These are phyloP conservation scores for Penicillium sp. DNA, from an alignment of 2,329 filamentous ascomycete species.

Conservation along the genomic window DNA sequence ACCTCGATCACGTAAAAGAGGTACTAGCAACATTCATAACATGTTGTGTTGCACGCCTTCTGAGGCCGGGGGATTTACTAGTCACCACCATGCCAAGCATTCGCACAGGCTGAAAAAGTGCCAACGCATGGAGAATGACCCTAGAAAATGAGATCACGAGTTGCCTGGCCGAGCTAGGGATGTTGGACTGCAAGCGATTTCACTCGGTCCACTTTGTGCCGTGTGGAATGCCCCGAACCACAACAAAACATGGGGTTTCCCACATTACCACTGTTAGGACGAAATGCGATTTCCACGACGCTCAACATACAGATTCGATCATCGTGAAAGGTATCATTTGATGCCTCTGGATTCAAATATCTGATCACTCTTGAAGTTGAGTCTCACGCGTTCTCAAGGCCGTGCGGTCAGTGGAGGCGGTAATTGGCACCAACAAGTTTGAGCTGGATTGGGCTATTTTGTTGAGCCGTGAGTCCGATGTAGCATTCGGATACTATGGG, in stretches of 20 bases:
- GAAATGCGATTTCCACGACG: background rate
- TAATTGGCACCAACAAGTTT: background rate
- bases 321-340: background rate
- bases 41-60: background rate
- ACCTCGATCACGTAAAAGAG: background rate
- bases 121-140: background rate
- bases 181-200: background rate
- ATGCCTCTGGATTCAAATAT: background rate
- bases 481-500: background rate
- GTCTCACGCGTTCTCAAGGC: background rate
- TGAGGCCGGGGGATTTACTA: background rate
- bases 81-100: background rate
- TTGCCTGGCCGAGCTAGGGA: conserved; percentile 1
- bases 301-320: background rate
- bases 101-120: background rate
- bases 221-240: conserved; percentile 2
- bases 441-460: background rate
- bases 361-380: background rate
- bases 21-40: background rate
- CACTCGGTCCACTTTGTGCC: background rate
- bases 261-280: background rate
- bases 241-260: too few species aligned
- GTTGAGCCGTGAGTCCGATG: background rate
- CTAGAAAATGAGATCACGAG: background rate
- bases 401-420: background rate